Evolutionary conservation across 345 rosid species (phyloP).

Genomic region (Orychophragmus violaceus): DNA sequence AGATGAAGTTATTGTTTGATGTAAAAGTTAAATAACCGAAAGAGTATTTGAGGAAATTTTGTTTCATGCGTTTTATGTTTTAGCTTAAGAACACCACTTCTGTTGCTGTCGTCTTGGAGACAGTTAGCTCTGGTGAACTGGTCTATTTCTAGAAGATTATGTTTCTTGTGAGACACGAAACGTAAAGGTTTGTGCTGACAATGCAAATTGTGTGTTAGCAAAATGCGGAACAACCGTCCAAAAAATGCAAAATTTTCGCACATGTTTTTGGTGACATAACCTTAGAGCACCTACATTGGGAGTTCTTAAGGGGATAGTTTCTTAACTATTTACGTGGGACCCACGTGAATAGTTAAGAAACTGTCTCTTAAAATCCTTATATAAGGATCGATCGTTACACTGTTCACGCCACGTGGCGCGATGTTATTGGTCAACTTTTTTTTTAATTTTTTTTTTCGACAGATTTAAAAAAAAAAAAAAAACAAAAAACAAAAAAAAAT

Average conservation of each 20-base stretch:
- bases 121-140: not conserved
- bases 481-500: no score
- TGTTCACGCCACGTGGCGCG: no score
- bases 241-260: conserved; percentile 15
- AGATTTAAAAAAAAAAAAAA: no score
- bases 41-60: conserved; percentile 1
- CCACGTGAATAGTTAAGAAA: no score
- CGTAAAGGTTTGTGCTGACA: conserved; percentile 2
- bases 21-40: not conserved
- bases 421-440: no score
- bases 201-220: conserved; percentile 16
- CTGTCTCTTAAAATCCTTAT: no score
- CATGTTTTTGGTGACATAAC: conserved; percentile 16
- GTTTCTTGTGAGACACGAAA: conserved; percentile 6
- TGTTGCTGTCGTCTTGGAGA: conserved; percentile 10
- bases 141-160: not conserved
- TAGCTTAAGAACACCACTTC: conserved; percentile 4
- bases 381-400: no score
- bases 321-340: no score
- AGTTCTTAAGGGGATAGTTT: no score
- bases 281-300: no score
- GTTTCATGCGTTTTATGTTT: conserved; percentile 10
- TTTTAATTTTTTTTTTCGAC: no score
- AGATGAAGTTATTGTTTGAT: not conserved
- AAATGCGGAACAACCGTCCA: not conserved